Conservation (phyloP, 1,139 yeast species). For the Taphrina pruni region DNA sequence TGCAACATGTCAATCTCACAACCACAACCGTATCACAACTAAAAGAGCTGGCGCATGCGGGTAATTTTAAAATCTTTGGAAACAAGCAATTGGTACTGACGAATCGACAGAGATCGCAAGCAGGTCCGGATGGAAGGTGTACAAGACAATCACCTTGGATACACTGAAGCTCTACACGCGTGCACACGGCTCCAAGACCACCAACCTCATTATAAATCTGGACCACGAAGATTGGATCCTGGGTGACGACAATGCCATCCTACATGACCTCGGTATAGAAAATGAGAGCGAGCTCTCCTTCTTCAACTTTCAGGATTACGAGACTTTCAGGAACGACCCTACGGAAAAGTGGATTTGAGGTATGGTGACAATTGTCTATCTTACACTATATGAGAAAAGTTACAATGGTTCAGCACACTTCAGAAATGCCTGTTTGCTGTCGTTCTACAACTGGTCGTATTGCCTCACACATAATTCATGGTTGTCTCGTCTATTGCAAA, state of each 20-base stretch:
- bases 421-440: too few species aligned
- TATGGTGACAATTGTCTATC: background rate
- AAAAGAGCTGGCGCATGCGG: conserved; percentile 53
- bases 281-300: conserved; percentile 91
- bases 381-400: background rate
- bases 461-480: too few species aligned
- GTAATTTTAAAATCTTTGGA: too few species aligned
- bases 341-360: conserved; percentile 76
- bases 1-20: conserved; percentile 74
- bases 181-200: conserved; percentile 85
- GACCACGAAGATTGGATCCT: conserved; percentile 79
- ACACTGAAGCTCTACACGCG: conserved; percentile 80
- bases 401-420: background rate
- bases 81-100: conserved; percentile 54
- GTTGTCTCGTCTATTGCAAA: too few species aligned
- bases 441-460: too few species aligned
- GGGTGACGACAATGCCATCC: conserved; percentile 55
- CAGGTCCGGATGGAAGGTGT: conserved; percentile 32
- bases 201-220: conserved; percentile 87
- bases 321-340: conserved; percentile 74
- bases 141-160: conserved; percentile 32
- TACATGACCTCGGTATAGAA: conserved; percentile 52
- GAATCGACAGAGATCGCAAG: conserved; percentile 51
- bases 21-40: conserved; percentile 70
- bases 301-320: conserved; percentile 71